Evolutionary conservation across 306 rosid genomes (phyloP).

Genomic region (Gillenia trifoliata): DNA sequence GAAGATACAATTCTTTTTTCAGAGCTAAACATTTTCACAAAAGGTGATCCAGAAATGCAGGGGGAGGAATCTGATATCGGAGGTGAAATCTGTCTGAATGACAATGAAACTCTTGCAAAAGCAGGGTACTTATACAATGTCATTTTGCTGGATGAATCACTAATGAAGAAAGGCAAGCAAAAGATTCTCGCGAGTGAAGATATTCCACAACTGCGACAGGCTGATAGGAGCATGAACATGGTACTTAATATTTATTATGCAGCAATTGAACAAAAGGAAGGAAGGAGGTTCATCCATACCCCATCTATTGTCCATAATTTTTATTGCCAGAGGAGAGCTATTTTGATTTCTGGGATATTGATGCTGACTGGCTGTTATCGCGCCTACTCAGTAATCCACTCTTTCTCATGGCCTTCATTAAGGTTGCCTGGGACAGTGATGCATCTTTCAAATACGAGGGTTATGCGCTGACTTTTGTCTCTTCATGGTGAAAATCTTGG

Average conservation of each 20-base stretch:
- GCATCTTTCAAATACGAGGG: conserved; percentile 13
- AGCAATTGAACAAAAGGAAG: conserved; percentile 3
- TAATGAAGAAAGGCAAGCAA: conserved; percentile 25
- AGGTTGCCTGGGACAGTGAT: conserved; percentile 9
- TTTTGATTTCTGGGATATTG: conserved; percentile 17
- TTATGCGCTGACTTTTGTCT: conserved; percentile 15
- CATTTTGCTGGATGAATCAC: conserved; percentile 32
- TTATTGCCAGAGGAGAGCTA: neutral
- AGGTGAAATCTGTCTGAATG: neutral
- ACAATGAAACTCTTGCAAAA: conserved; percentile 17
- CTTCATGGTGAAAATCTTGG: conserved; percentile 11
- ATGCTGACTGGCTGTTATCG: conserved; percentile 3
- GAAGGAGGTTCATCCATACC: neutral
- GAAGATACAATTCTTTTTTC: too few species aligned
- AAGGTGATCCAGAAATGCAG: conserved; percentile 3
- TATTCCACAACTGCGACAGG: too few species aligned
- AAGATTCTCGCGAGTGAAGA: conserved; percentile 12
- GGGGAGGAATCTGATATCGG: neutral
- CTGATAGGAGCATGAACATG: conserved; percentile 14
- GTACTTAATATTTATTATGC: neutral
- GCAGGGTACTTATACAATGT: conserved; percentile 12
- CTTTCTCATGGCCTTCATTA: conserved; percentile 17
- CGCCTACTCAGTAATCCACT: conserved; percentile 4
- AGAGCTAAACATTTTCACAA: neutral
- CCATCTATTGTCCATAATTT: conserved; percentile 18